Percentiles rank a stretch among this genome's conserved stretches.
Conservation (phyloP, 805 yeast species). For the Jamesozyma spencerorum region DNA sequence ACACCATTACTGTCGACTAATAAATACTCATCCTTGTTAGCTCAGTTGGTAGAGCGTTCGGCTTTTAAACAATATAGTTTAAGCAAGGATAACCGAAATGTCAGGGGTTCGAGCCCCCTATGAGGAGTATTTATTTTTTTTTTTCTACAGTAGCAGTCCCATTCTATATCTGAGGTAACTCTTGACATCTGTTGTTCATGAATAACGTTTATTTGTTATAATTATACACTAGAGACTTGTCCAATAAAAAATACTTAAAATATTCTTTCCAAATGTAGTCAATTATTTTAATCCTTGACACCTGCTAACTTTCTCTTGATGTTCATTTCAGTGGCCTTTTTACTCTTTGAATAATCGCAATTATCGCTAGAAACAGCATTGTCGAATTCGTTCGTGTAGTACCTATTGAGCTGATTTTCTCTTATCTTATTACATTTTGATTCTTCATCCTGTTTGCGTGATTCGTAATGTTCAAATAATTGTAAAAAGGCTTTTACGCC, state of each 20-base stretch:
- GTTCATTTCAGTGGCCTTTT: not conserved
- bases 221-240: not conserved
- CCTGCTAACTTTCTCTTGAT: no score
- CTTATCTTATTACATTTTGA: constrained; percentile 29
- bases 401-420: constrained; percentile 31
- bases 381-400: constrained; percentile 6
- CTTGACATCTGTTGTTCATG: not conserved
- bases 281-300: no score
- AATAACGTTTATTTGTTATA: not conserved
- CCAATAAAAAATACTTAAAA: no score
- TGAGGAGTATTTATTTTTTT: constrained; percentile 33
- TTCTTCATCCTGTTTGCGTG: constrained; percentile 28
- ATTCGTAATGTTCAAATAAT: constrained; percentile 32
- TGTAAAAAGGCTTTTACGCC: constrained; percentile 24
- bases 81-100: constrained; percentile 36
- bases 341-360: not conserved
- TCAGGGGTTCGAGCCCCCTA: constrained; percentile 45
- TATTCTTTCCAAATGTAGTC: no score
- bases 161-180: not conserved
- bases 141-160: not conserved
- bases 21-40: constrained; percentile 39
- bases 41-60: constrained; percentile 67
- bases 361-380: no score
- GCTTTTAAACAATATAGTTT: constrained; percentile 40
- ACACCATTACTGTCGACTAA: no score